A percentile compares a stretch with the other conserved stretches of the same genome.
Evolutionary conservation across 345 rosid species (phyloP).

Genomic region (Pugionium dolabratum): DNA sequence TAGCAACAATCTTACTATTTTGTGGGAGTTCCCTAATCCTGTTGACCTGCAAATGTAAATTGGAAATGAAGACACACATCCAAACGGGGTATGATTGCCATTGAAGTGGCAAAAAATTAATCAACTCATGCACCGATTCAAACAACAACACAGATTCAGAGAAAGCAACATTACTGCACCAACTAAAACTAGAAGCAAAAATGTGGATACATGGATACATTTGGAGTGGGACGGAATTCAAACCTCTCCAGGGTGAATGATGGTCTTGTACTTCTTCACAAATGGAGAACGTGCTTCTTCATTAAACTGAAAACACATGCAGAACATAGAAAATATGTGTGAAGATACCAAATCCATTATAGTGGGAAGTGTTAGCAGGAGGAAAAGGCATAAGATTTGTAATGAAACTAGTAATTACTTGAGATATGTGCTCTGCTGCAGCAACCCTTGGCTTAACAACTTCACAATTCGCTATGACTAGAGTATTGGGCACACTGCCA

Average conservation of each 20-base stretch:
- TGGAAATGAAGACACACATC: neutral
- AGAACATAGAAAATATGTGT: conserved; percentile 27
- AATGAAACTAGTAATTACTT: conserved; percentile 47
- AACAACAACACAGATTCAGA: conserved; percentile 36
- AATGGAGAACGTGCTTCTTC: conserved; percentile 99
- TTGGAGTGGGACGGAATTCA: conserved; percentile 16
- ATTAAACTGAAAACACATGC: conserved; percentile 65
- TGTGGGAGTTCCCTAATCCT: conserved; percentile 98
- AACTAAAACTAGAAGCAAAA: conserved; percentile 1
- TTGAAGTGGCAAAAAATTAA: conserved; percentile 10
- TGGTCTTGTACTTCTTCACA: conserved; percentile 97
- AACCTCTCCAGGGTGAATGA: conserved; percentile 99
- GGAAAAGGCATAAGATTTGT: neutral
- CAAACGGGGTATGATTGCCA: neutral
- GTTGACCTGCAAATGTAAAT: conserved; percentile 66
- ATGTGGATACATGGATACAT: neutral
- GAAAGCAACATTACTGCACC: conserved; percentile 2
- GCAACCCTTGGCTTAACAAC: conserved; percentile 87
- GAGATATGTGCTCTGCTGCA: conserved; percentile 86
- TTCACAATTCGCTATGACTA: conserved; percentile 80
- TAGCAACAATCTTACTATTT: conserved; percentile 89
- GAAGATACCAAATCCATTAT: neutral
- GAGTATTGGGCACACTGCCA: conserved; percentile 85
- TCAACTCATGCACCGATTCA: neutral
- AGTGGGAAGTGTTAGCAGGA: neutral